Percentiles rank a stretch among this genome's conserved stretches.
These are phyloP conservation scores for Grosmannia serpens DNA, from an alignment of 2,329 filamentous ascomycete genomes.

Conservation along the genomic window DNA sequence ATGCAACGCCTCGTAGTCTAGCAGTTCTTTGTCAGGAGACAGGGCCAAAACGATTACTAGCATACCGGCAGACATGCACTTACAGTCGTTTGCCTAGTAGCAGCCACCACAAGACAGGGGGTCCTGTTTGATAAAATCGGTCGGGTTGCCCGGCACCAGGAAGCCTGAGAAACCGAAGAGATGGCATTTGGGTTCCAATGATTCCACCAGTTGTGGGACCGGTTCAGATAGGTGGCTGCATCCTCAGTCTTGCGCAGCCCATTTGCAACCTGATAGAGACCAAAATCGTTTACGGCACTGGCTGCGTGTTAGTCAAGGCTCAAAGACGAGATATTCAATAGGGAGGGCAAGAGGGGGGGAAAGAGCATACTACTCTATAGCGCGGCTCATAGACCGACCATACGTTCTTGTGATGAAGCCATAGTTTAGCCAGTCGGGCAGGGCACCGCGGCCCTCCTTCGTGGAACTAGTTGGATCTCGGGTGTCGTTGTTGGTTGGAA, in stretches of 20 bases:
- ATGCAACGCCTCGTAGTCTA: conserved; percentile 45
- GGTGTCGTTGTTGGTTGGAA: conserved; percentile 46
- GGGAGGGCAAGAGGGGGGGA: background rate
- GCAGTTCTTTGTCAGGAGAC: background rate
- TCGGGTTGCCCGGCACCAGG: conserved; percentile 46
- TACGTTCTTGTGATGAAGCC: conserved; percentile 56
- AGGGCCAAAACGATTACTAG: background rate
- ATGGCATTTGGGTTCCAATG: conserved; percentile 53
- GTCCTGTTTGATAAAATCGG: conserved; percentile 28
- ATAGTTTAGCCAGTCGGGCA: conserved; percentile 54
- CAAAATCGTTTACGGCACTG: conserved; percentile 47
- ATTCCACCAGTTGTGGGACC: conserved; percentile 59
- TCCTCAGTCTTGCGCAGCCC: conserved; percentile 38
- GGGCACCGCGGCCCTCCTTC: conserved; percentile 55
- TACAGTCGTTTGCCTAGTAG: conserved; percentile 45
- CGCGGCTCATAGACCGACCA: conserved; percentile 49
- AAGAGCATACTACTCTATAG: conserved; percentile 45
- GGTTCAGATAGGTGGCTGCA: conserved; percentile 45
- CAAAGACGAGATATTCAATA: background rate
- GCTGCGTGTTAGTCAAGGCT: background rate
- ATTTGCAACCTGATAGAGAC: conserved; percentile 50
- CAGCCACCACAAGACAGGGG: conserved; percentile 50
- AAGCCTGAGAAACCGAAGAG: conserved; percentile 53
- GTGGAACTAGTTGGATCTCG: conserved; percentile 48
- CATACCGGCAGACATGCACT: background rate